Percentiles rank a stretch among this genome's conserved stretches.
Evolutionary conservation across 306 rosid genomes (phyloP).

Genomic region (Cucurbita argyrosperma): DNA sequence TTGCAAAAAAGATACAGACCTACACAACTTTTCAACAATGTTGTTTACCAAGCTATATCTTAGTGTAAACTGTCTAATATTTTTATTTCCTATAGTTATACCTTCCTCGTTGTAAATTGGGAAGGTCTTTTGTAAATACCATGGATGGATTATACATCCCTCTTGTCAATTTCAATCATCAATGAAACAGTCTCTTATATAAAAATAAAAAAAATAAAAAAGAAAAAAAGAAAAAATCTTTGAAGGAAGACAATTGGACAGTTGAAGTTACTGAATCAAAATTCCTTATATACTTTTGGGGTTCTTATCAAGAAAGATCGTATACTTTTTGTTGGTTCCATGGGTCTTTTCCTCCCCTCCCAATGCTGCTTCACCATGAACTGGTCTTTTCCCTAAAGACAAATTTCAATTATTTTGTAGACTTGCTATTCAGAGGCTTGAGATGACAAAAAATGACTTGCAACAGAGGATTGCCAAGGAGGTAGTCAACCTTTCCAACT

Average conservation of each 20-base stretch:
- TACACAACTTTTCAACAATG: no score
- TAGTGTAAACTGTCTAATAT: no score
- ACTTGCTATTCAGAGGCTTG: constrained; percentile 95
- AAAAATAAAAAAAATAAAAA: no score
- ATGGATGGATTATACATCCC: no score
- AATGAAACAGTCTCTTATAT: no score
- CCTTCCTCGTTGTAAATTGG: no score
- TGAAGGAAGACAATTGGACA: background rate
- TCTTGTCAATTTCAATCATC: no score
- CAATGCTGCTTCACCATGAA: background rate
- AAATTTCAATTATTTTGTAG: constrained; percentile 18
- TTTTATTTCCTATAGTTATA: no score
- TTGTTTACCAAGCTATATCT: no score
- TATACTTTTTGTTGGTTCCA: background rate
- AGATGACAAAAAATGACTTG: constrained; percentile 80
- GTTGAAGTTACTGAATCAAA: background rate
- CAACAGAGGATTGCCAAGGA: constrained; percentile 96
- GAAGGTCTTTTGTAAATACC: no score
- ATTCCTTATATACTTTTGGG: background rate
- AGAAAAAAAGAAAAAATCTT: background rate
- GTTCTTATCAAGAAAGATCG: no score
- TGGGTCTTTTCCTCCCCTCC: background rate
- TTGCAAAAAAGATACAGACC: no score
- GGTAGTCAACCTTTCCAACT: constrained; percentile 28
- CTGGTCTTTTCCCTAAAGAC: background rate